Conservation (phyloP, 495 filamentous ascomycete genomes). For the Tuber magnatum region DNA sequence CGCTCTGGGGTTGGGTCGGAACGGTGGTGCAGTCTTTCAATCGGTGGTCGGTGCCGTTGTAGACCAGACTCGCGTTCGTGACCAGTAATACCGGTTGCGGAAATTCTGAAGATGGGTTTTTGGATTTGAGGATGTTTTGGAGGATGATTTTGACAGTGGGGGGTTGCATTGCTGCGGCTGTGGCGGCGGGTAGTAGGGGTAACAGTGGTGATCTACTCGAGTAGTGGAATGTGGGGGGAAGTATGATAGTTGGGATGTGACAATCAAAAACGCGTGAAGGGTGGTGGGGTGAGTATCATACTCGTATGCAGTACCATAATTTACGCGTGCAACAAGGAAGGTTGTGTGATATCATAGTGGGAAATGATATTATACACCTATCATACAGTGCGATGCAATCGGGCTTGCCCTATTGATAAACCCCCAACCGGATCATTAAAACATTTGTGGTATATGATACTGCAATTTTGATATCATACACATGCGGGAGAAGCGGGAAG, state of each 20-base stretch:
- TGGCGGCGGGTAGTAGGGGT: neutral
- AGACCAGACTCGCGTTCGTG: neutral
- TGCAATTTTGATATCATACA: constrained; percentile 8
- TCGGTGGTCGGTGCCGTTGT: neutral
- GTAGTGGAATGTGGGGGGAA: neutral
- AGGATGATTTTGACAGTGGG: neutral
- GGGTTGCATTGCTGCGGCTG: neutral
- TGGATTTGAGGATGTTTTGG: neutral
- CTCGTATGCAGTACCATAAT: neutral
- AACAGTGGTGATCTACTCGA: neutral
- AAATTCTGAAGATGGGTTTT: neutral
- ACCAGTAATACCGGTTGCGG: neutral
- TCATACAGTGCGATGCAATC: neutral
- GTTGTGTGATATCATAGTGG: neutral
- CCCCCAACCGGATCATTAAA: neutral
- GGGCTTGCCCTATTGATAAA: constrained; percentile 12
- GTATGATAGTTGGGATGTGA: neutral
- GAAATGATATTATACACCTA: neutral
- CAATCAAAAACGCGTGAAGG: neutral
- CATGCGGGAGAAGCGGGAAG: neutral
- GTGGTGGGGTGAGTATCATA: neutral
- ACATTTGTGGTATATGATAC: constrained; percentile 6
- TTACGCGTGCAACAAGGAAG: neutral
- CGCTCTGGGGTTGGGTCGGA: neutral
- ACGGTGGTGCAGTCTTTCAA: neutral